Base-by-base conservation (phyloP, 805 yeast genomes). In the Komagataella phaffii region DNA sequence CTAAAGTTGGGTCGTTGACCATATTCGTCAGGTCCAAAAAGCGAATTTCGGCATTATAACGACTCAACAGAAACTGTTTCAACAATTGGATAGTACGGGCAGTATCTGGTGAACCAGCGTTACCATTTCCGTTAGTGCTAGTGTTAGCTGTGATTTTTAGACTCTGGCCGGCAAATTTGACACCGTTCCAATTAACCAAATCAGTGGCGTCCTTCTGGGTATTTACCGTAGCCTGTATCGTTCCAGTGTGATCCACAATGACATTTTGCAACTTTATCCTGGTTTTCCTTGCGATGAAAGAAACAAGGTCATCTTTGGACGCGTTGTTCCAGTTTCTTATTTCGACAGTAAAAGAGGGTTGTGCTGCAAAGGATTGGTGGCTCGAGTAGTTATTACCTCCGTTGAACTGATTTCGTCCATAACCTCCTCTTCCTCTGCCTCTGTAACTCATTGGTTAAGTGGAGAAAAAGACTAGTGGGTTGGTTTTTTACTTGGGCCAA, bases 291-390 rank as follows among this genome's bases (percentile, higher is more conserved):
- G 81, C 76, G 14, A 89, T 65, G 64, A 89, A 90, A 44, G 73
- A 70, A 7, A 85, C 71, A 53, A 88, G 71, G 53, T 88, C 95
- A 17, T 75, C 80, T 54, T 74, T 72, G 1, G 84, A 64, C 1
- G 89, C 95, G 54, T 88, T 86, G 54, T 84, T 81, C 96, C 96
- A 89, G 47, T 89, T 88, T 44, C 73, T 68, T 8, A 88, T 73
- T 56, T 85, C 88, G 8, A 88, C 74, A 50, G 53, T 17, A 50
- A 47, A 18, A 56, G 51, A 52, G 53, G 50, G 53, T 57, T 57
- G 40, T 61, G 55, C 7, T 55, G 51, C 17, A 55, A 51, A 44
- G 52, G 53, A 21, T 49, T 69, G 72, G 50, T 64, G 66, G 19
- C 52, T 53, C 5, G 47, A 51, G 47, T 47, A 53, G 30, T 60